These are phyloP conservation scores for Tetrahymena malaccensis DNA, from an alignment of 73 alveolate species.

Conservation along the genomic window DNA sequence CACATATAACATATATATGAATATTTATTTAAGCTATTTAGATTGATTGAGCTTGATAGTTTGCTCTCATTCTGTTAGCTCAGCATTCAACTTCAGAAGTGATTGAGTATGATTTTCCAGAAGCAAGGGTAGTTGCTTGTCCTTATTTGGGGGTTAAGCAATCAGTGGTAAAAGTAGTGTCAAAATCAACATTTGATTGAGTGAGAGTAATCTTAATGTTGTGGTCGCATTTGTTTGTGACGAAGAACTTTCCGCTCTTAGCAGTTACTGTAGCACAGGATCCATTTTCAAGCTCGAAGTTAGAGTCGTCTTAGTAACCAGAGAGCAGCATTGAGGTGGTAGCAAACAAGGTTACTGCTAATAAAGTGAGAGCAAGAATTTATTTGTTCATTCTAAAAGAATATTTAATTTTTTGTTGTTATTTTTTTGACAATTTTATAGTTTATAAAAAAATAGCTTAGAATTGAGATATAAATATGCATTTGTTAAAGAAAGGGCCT, in stretches of 20 bases:
- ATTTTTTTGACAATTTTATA: background rate
- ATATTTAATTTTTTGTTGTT: background rate
- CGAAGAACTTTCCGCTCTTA: background rate
- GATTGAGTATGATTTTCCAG: background rate
- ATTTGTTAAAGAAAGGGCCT: background rate
- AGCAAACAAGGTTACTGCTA: background rate
- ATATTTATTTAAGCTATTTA: no score
- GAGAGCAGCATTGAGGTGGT: background rate
- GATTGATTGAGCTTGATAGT: background rate
- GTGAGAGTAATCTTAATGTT: background rate
- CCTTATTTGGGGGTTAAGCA: background rate
- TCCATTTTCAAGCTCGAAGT: background rate
- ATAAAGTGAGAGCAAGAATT: background rate
- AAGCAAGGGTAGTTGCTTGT: background rate
- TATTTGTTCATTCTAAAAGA: background rate
- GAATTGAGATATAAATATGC: background rate
- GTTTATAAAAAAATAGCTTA: background rate
- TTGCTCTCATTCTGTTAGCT: background rate
- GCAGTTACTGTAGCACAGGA: background rate
- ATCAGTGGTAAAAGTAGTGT: background rate
- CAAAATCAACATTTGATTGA: background rate
- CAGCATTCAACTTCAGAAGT: background rate
- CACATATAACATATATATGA: no score
- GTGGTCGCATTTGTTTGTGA: background rate
- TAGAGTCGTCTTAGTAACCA: background rate